These are phyloP conservation scores for Lachancea sp. DNA, from an alignment of 805 yeast species.

Conservation along the genomic window DNA sequence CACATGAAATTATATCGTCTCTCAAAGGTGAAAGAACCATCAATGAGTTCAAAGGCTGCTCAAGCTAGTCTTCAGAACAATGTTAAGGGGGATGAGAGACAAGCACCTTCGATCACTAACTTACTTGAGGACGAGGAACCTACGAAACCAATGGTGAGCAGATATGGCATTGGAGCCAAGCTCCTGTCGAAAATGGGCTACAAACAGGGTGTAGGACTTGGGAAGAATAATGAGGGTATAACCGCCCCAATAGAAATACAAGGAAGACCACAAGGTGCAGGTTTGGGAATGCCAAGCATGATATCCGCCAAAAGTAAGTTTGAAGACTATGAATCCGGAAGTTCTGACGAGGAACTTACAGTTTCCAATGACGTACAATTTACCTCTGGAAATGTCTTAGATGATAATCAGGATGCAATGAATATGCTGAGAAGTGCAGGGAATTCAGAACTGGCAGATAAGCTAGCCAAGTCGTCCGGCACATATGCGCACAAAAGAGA, in stretches of 20 bases:
- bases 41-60: too few relatives aligned
- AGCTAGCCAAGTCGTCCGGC: neutral
- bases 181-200: slow-evolving; percentile 84
- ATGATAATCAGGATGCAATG: neutral
- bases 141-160: slow-evolving; percentile 15
- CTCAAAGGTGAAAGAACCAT: too few relatives aligned
- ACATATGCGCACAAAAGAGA: neutral
- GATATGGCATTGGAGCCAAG: slow-evolving; percentile 81
- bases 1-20: too few relatives aligned
- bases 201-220: slow-evolving; percentile 78
- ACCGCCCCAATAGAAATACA: slow-evolving; percentile 71
- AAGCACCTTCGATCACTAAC: too few relatives aligned
- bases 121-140: neutral
- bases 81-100: too few relatives aligned
- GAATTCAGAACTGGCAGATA: neutral
- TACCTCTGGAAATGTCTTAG: slow-evolving; percentile 1
- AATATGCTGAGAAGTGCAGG: neutral
- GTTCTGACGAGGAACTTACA: slow-evolving; percentile 18
- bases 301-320: slow-evolving; percentile 21
- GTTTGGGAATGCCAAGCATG: slow-evolving; percentile 59
- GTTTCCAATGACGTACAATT: slow-evolving; percentile 3
- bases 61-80: too few relatives aligned
- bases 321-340: slow-evolving; percentile 15
- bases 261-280: slow-evolving; percentile 58
- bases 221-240: slow-evolving; percentile 65